Evolutionary conservation across 768 basidiomycete genomes (phyloP), one percentile per base, ranked within the genome.

Genomic region (Coprinopsis strossmayeri): DNA sequence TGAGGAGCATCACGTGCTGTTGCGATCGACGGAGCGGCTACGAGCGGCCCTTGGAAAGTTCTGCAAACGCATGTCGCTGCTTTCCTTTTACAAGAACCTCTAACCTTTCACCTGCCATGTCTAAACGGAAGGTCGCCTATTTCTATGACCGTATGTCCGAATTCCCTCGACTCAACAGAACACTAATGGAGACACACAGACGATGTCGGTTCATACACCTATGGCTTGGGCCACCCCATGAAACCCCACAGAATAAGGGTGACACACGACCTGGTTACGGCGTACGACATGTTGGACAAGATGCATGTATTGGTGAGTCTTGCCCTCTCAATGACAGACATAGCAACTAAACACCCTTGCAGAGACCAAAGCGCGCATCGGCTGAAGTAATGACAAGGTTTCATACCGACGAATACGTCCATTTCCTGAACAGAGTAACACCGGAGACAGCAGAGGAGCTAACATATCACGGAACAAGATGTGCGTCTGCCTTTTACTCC

Each of bases 361-460:
- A 90, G 87, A 76, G 73, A 59, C 83, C 91, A 3, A 76, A 72
- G 55, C 74, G 89, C 17, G 82, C 89, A 3, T 74, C 79, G 0
- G 78, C 84, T 12, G 76, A 82, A 58, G 76, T 79, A 20, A 87
- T 99, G 87, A 86, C 89, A n/a, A 70, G 84, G 10, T 99, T 98
- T 66, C 96, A 99, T 64, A 92, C 95, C 18, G 96, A 99, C 70
- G 96, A 99, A 75, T 99, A 96, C 66, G 78, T 99, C 50, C 83
- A 98, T 58, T 95, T 98, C 58, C 69, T 99, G 38, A 74, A 80
- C 46, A 78, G 80, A 41, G 94, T 98, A 23, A 90, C 86, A 0
- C 94, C 94, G 0, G 96, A 99, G 65, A 95, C 89, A 3, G 82
- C 78, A 1, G 87, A 90, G 56, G 84, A 90, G 48, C 65, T 96